Conservation (phyloP, 352 stramenopile species). For the Elongisporangium prolatum region DNA sequence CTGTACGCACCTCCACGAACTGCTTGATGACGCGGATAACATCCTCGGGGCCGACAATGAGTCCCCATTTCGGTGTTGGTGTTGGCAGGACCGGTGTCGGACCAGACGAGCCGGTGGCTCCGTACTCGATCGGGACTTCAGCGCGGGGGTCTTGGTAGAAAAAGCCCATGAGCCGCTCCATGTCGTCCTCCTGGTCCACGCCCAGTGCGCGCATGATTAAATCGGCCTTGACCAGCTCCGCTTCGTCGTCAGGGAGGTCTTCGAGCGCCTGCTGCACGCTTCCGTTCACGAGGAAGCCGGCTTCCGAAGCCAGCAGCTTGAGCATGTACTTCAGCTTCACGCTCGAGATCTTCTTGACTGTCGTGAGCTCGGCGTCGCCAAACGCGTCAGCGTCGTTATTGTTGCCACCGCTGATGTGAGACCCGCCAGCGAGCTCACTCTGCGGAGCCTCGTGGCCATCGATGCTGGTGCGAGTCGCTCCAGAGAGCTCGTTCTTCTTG, state of each 20-base stretch:
- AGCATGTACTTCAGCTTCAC: conserved; percentile 88
- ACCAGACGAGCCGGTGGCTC: neutral
- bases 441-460: conserved; percentile 6
- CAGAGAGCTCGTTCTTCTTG: conserved; percentile 14
- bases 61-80: conserved; percentile 39
- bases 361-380: conserved; percentile 34
- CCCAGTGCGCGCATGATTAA: conserved; percentile 85
- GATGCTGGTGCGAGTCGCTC: neutral
- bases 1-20: conserved; percentile 78
- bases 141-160: conserved; percentile 72
- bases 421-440: neutral
- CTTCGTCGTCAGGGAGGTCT: conserved; percentile 61
- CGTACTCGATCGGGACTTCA: conserved; percentile 37
- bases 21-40: conserved; percentile 84
- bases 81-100: conserved; percentile 10
- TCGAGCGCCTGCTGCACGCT: conserved; percentile 80
- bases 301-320: conserved; percentile 78
- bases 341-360: conserved; percentile 64
- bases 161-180: conserved; percentile 75
- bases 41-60: conserved; percentile 79
- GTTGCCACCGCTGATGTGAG: conserved; percentile 10
- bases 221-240: conserved; percentile 82
- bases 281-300: conserved; percentile 84
- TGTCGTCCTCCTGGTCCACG: conserved; percentile 82
- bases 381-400: conserved; percentile 44